Percentiles rank a stretch among this genome's conserved stretches.
These are phyloP conservation scores for Pelargonium cotyledonis DNA, from an alignment of 441 rosid species.

Conservation along the genomic window DNA sequence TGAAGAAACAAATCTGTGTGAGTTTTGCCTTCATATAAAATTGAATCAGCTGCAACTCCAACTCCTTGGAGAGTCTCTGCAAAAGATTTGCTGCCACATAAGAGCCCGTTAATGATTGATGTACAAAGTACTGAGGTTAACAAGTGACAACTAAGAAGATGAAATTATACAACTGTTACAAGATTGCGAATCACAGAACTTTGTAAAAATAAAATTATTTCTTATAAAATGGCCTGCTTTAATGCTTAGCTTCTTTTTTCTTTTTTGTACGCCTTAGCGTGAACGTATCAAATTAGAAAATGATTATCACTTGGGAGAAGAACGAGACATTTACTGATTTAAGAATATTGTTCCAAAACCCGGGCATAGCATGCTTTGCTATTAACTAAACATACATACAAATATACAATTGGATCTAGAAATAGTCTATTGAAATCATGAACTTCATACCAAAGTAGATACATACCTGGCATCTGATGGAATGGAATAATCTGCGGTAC, in stretches of 20 bases:
- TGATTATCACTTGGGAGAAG: not conserved
- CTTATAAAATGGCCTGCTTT: not conserved
- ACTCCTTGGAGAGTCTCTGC: slow-evolving; percentile 59
- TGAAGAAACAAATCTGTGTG: slow-evolving; percentile 96
- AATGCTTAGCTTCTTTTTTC: not conserved
- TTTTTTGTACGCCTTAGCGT: not conserved
- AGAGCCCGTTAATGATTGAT: slow-evolving; percentile 6
- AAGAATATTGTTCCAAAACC: not conserved
- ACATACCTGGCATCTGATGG: slow-evolving; percentile 66
- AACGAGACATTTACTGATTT: not conserved
- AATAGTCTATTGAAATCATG: not conserved
- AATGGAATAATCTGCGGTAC: not conserved
- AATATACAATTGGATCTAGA: not conserved
- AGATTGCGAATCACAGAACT: not conserved
- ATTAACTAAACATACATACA: not conserved
- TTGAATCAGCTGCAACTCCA: slow-evolving; percentile 68
- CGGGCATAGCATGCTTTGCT: not conserved
- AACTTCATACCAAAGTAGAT: slow-evolving; percentile 14
- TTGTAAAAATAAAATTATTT: not conserved
- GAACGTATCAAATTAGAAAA: not conserved
- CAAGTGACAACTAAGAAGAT: not conserved
- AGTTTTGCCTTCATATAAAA: slow-evolving; percentile 77
- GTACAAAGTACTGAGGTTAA: slow-evolving; percentile 7
- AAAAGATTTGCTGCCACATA: slow-evolving; percentile 56
- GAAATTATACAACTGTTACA: not conserved